phyloP scores from a whole-genome alignment of 345 rosid species.

The Raphanus raphanistrum region DNA sequence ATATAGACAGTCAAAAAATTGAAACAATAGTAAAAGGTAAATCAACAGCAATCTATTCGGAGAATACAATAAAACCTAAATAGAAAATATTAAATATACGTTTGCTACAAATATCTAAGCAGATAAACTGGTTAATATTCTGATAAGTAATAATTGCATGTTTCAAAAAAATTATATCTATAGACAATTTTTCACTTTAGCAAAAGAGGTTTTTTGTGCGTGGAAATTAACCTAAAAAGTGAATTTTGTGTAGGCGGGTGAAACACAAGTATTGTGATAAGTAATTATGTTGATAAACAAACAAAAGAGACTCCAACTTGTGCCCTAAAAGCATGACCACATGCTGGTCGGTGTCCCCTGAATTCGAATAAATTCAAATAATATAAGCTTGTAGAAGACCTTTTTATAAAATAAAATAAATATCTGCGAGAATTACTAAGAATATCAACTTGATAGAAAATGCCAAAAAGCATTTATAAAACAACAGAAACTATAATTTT shows the following conservation, averaged over 20 bases:
- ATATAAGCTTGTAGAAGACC: not conserved
- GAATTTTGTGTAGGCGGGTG: constrained; percentile 27
- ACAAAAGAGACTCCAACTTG: constrained; percentile 32
- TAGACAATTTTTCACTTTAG: constrained; percentile 29
- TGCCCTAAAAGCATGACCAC: constrained; percentile 45
- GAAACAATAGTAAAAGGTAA: not conserved
- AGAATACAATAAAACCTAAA: not conserved
- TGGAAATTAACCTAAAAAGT: constrained; percentile 37
- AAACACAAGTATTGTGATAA: constrained; percentile 18
- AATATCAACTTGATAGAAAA: constrained; percentile 30
- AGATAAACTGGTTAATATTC: not conserved
- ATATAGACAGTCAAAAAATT: not conserved
- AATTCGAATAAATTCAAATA: constrained; percentile 5
- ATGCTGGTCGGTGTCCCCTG: constrained; percentile 43
- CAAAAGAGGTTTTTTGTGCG: constrained; percentile 8
- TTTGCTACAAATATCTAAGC: not conserved
- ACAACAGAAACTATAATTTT: not conserved
- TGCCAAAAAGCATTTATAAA: constrained; percentile 24
- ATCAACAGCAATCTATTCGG: not conserved
- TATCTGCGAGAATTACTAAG: not conserved
- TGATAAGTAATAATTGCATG: constrained; percentile 32
- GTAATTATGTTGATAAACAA: constrained; percentile 17
- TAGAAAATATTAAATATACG: not conserved
- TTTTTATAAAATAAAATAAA: constrained; percentile 1
- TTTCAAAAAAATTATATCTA: constrained; percentile 17